Evolutionary conservation across 441 rosid species (phyloP).

Genomic region (Capsella rubella): DNA sequence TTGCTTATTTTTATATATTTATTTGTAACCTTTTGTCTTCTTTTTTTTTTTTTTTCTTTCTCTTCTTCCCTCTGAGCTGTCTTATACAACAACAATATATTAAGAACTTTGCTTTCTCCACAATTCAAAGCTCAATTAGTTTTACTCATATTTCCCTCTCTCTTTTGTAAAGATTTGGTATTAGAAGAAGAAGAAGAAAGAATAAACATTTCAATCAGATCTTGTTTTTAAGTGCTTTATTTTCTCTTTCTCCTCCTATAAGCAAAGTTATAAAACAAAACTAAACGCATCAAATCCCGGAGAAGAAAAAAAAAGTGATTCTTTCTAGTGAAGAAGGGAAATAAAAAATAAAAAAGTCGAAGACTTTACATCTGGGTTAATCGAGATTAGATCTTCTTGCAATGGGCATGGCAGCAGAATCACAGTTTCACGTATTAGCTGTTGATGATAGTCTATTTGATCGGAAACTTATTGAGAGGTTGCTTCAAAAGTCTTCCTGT

Average conservation of each 20-base stretch:
- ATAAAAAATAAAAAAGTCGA: slow-evolving; percentile 2
- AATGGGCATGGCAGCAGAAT: slow-evolving; percentile 64
- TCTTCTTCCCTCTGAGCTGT: slow-evolving; percentile 25
- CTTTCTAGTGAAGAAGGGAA: neutral
- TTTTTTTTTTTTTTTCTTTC: neutral
- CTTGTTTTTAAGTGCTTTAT: slow-evolving; percentile 51
- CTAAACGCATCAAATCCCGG: slow-evolving; percentile 17
- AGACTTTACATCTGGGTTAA: slow-evolving; percentile 32
- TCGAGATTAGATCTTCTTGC: slow-evolving; percentile 42
- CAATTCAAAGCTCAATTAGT: slow-evolving; percentile 52
- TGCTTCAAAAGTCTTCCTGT: slow-evolving; percentile 71
- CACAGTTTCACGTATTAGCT: slow-evolving; percentile 67
- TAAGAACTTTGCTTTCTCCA: slow-evolving; percentile 51
- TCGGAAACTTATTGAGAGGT: slow-evolving; percentile 65
- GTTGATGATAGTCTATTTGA: slow-evolving; percentile 71
- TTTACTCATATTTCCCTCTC: slow-evolving; percentile 33
- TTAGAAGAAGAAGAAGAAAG: slow-evolving; percentile 39
- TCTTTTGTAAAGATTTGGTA: slow-evolving; percentile 51
- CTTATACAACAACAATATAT: neutral
- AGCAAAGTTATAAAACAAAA: neutral
- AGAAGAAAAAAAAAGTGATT: neutral
- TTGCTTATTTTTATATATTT: slow-evolving; percentile 33
- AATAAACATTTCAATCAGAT: slow-evolving; percentile 47
- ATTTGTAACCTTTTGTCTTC: slow-evolving; percentile 29
- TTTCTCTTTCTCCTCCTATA: slow-evolving; percentile 17